phyloP scores from a whole-genome alignment of 2,329 filamentous ascomycete species.

The Lachnellula cervina region DNA sequence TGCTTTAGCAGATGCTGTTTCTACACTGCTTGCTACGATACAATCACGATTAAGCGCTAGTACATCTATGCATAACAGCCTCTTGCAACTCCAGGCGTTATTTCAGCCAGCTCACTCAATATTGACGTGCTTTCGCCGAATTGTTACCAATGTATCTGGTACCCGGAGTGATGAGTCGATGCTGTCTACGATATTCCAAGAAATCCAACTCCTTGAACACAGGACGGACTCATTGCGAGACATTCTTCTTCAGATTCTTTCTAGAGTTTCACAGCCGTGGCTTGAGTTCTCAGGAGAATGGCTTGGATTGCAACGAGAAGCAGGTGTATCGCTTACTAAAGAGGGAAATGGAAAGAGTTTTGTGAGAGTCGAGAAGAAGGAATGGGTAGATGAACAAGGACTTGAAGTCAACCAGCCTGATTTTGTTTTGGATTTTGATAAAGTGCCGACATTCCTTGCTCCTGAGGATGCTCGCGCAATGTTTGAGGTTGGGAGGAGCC shows the following conservation, averaged over 20 bases:
- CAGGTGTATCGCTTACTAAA: slow-evolving; percentile 49
- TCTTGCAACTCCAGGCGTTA: slow-evolving; percentile 30
- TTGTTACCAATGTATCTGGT: slow-evolving; percentile 24
- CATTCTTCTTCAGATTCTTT: slow-evolving; percentile 63
- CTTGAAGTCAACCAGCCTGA: slow-evolving; percentile 53
- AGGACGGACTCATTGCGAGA: slow-evolving; percentile 55
- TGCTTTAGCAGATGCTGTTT: slow-evolving; percentile 35
- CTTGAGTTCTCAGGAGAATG: slow-evolving; percentile 65
- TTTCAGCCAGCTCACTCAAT: slow-evolving; percentile 30
- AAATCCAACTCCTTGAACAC: slow-evolving; percentile 60
- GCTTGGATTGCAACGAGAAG: slow-evolving; percentile 63
- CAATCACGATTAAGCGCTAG: slow-evolving; percentile 28
- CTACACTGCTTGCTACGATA: slow-evolving; percentile 31
- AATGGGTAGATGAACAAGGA: slow-evolving; percentile 54
- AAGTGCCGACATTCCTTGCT: slow-evolving; percentile 68
- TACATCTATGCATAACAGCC: slow-evolving; percentile 22
- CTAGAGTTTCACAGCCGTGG: slow-evolving; percentile 60
- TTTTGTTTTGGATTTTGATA: slow-evolving; percentile 57
- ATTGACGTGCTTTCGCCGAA: slow-evolving; percentile 28
- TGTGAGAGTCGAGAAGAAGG: slow-evolving; percentile 51
- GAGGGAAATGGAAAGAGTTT: slow-evolving; percentile 49
- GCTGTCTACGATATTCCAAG: slow-evolving; percentile 56
- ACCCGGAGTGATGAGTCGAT: slow-evolving; percentile 53
- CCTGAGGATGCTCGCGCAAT: slow-evolving; percentile 63
- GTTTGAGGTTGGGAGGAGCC: slow-evolving; percentile 75